These are phyloP conservation scores for Aegilops tauschii DNA, from an alignment of 176 grass and related monocot genomes.

Conservation along the genomic window DNA sequence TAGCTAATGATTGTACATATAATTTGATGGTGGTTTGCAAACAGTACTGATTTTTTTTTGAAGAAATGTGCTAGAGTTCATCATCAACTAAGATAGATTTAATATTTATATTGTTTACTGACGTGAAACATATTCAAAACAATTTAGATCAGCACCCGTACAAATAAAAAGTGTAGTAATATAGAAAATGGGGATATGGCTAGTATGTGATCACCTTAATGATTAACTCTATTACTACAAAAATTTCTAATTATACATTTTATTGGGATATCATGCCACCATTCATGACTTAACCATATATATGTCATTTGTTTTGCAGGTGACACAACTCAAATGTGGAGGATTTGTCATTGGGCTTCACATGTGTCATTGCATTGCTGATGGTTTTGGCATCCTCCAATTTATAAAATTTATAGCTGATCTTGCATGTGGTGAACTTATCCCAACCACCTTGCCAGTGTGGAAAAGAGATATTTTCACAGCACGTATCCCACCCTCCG, in stretches of 20 bases:
- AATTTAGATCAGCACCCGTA: not conserved
- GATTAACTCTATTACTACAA: too few species aligned
- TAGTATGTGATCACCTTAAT: too few species aligned
- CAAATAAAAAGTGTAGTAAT: too few species aligned
- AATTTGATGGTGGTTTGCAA: not conserved
- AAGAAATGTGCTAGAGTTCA: not conserved
- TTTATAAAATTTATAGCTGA: constrained; percentile 28
- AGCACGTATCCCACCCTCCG: not conserved
- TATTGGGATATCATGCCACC: not conserved
- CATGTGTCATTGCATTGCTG: constrained; percentile 39
- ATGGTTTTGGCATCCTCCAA: constrained; percentile 41
- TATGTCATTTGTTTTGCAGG: not conserved
- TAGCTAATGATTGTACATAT: not conserved
- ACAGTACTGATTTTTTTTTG: not conserved
- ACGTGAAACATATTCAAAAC: not conserved
- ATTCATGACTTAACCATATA: not conserved
- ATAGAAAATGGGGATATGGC: too few species aligned
- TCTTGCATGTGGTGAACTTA: constrained; percentile 24
- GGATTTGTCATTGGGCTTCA: constrained; percentile 44
- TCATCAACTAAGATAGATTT: not conserved
- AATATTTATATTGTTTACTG: not conserved
- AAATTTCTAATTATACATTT: not conserved
- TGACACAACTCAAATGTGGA: constrained; percentile 36
- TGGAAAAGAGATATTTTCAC: constrained; percentile 17
- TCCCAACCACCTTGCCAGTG: constrained; percentile 16